A percentile compares a stretch with the other conserved stretches of the same genome.
phyloP scores from a whole-genome alignment of 148 eudicot species.

The Rhododendron griersonianum region DNA sequence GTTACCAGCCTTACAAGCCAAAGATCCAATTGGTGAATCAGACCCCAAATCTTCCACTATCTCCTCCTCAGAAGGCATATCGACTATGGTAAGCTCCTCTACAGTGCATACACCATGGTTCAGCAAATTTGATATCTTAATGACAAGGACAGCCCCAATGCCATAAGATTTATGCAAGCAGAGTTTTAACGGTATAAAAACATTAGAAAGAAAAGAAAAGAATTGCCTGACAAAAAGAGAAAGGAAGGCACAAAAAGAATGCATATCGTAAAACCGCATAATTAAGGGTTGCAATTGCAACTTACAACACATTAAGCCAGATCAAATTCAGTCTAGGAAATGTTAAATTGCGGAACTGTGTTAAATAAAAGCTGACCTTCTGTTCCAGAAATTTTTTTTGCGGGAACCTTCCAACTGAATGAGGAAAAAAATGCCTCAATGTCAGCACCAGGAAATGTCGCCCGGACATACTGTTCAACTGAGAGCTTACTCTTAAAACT shows the following conservation, averaged over 20 bases:
- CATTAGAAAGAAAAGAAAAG: background rate
- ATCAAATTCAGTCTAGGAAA: background rate
- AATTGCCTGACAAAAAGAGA: background rate
- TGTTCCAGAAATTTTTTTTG: conserved; percentile 23
- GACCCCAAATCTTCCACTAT: conserved; percentile 28
- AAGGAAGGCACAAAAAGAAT: background rate
- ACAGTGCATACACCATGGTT: conserved; percentile 15
- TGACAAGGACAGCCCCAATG: background rate
- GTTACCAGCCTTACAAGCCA: conserved; percentile 75
- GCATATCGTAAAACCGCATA: background rate
- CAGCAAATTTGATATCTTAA: background rate
- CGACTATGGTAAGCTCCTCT: conserved; percentile 26
- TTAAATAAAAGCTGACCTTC: conserved; percentile 40
- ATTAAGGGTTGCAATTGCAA: background rate
- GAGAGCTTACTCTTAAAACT: conserved; percentile 64
- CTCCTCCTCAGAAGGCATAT: conserved; percentile 39
- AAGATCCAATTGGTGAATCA: conserved; percentile 27
- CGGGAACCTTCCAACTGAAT: conserved; percentile 77
- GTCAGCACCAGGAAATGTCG: conserved; percentile 49
- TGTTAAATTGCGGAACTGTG: background rate
- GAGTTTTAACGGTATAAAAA: too few species aligned
- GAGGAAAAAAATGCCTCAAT: conserved; percentile 57
- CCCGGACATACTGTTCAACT: conserved; percentile 40
- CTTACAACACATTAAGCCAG: background rate
- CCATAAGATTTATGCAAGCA: background rate